Evolutionary conservation across 169 alveolate species (phyloP).

Genomic region (Miamiensis avidus): DNA sequence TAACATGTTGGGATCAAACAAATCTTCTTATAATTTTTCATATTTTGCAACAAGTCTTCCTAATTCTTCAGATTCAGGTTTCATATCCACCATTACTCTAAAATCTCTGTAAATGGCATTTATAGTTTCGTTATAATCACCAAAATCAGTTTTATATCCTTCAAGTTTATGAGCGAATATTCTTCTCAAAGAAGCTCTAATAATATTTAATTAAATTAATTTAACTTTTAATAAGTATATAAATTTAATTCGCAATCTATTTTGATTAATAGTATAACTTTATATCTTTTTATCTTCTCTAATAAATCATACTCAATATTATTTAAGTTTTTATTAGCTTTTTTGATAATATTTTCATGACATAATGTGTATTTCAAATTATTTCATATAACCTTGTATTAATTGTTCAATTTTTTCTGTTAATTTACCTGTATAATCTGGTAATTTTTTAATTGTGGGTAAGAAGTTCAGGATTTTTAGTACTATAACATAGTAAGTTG

Average conservation of each 20-base stretch:
- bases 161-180: constrained; percentile 31
- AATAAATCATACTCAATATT: neutral
- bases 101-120: constrained; percentile 27
- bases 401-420: neutral
- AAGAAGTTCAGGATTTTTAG: constrained; percentile 31
- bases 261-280: too few species aligned
- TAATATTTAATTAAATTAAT: neutral
- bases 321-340: neutral
- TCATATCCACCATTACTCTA: constrained; percentile 17
- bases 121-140: constrained; percentile 17
- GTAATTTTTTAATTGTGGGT: constrained; percentile 32
- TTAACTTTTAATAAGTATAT: neutral
- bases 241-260: too few species aligned
- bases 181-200: constrained; percentile 46
- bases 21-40: constrained; percentile 31
- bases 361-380: neutral
- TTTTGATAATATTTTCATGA: neutral
- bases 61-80: constrained; percentile 31
- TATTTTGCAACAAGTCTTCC: constrained; percentile 17
- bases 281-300: too few species aligned
- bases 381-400: too few species aligned
- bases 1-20: constrained; percentile 41
- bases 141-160: constrained; percentile 25
- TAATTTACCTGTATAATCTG: constrained; percentile 39
- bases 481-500: constrained; percentile 38